Conservation (phyloP, 345 rosid species). For the Lumnitzera littorea region DNA sequence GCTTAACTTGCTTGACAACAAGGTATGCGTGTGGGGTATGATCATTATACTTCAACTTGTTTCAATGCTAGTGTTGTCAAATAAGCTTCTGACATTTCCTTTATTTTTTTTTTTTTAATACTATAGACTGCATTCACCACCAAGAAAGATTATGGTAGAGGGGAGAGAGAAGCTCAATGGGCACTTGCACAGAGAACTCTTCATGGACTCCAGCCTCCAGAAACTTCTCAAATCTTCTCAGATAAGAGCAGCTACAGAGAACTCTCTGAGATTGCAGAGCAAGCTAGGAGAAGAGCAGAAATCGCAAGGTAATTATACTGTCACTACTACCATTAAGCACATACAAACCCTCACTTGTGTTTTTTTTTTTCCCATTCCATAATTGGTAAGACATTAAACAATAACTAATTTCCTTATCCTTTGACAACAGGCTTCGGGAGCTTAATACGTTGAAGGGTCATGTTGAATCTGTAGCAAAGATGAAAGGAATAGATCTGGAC, state of each 20-base stretch:
- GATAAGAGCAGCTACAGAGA: slow-evolving; percentile 28
- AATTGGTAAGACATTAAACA: not conserved
- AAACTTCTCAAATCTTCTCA: slow-evolving; percentile 13
- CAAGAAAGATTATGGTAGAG: slow-evolving; percentile 34
- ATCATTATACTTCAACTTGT: too few species aligned
- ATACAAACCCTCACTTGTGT: too few species aligned
- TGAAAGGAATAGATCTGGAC: slow-evolving; percentile 28
- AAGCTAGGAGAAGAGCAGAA: slow-evolving; percentile 32
- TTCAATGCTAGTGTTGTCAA: not conserved
- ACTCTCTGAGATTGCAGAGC: slow-evolving; percentile 34
- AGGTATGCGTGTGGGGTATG: slow-evolving; percentile 10
- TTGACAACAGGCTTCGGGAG: slow-evolving; percentile 24
- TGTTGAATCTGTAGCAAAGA: slow-evolving; percentile 32
- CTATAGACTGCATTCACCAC: slow-evolving; percentile 36
- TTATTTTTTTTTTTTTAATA: not conserved
- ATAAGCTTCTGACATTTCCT: not conserved
- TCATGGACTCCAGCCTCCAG: slow-evolving; percentile 31
- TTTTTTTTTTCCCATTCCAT: not conserved
- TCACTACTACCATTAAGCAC: not conserved
- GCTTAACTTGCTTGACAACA: slow-evolving; percentile 24
- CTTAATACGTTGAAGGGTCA: slow-evolving; percentile 27
- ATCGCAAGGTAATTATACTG: slow-evolving; percentile 22
- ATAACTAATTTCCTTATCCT: not conserved
- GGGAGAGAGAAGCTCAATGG: slow-evolving; percentile 41
- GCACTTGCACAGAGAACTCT: slow-evolving; percentile 33